Conservation (phyloP, 2,329 filamentous ascomycete genomes). For the Fusarium marasasianum region DNA sequence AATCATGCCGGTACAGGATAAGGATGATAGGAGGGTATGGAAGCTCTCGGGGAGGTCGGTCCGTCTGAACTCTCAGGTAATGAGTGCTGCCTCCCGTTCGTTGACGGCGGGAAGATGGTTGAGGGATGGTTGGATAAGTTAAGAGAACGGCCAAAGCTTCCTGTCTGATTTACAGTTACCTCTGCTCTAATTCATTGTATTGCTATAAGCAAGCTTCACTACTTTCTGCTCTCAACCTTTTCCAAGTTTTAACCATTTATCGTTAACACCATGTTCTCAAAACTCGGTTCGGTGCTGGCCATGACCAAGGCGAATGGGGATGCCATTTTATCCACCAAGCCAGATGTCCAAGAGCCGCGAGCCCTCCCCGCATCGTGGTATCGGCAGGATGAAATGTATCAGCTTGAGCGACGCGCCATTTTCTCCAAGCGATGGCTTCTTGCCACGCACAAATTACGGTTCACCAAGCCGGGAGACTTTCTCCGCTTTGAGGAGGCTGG, state of each 20-base stretch:
- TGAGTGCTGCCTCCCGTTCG: not conserved
- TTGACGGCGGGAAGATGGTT: not conserved
- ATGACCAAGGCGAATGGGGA: not conserved
- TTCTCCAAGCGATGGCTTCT: slow-evolving; percentile 9
- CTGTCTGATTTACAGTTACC: too few relatives aligned
- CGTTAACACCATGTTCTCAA: not conserved
- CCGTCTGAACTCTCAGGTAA: not conserved
- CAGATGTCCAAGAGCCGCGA: not conserved
- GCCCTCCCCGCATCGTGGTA: slow-evolving; percentile 9
- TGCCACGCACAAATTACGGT: not conserved
- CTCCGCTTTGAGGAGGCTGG: slow-evolving; percentile 63
- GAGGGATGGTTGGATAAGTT: not conserved
- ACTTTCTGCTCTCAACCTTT: not conserved
- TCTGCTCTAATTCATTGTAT: not conserved
- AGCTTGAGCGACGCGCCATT: slow-evolving; percentile 8
- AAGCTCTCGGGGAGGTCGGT: not conserved
- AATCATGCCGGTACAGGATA: not conserved
- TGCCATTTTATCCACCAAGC: not conserved
- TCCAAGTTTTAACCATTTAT: not conserved
- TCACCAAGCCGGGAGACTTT: slow-evolving; percentile 1
- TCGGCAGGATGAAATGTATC: not conserved
- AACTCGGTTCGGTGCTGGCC: not conserved
- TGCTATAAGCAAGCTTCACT: not conserved
- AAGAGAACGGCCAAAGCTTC: not conserved
- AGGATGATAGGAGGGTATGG: not conserved